A percentile compares a stretch with the other conserved stretches of the same genome.
Evolutionary conservation across 179 eudicot genomes (phyloP).

Genomic region (Kewa caespitosa): DNA sequence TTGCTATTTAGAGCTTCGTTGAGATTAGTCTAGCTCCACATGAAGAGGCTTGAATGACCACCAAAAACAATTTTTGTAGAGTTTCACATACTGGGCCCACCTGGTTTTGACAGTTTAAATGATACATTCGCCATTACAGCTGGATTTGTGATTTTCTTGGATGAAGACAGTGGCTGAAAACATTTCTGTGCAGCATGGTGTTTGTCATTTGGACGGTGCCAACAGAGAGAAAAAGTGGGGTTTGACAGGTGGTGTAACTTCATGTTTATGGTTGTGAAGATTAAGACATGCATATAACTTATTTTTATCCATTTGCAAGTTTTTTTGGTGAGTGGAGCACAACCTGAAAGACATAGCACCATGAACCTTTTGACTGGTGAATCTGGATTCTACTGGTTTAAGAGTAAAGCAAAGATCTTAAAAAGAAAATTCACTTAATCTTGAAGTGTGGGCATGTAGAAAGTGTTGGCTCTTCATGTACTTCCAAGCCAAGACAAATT

Average conservation of each 20-base stretch:
- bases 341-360: slow-evolving; percentile 3
- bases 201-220: not conserved
- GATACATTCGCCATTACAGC: not conserved
- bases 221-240: not conserved
- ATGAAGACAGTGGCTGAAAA: not conserved
- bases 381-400: slow-evolving; percentile 34
- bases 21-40: not conserved
- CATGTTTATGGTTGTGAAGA: not conserved
- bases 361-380: slow-evolving; percentile 32
- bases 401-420: slow-evolving; percentile 83
- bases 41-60: not conserved
- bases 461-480: slow-evolving; percentile 52
- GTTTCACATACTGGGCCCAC: not conserved
- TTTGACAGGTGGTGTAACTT: not conserved
- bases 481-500: slow-evolving; percentile 83
- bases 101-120: not conserved
- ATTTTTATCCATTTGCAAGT: slow-evolving; percentile 15
- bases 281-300: slow-evolving; percentile 20
- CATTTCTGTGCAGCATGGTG: not conserved
- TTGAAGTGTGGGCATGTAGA: slow-evolving; percentile 71
- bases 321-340: slow-evolving; percentile 27
- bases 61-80: not conserved
- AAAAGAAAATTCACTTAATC: slow-evolving; percentile 52
- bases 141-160: not conserved
- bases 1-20: not conserved